Evolutionary conservation across 257 asterid species (phyloP).

Genomic region (Misopates orontium): DNA sequence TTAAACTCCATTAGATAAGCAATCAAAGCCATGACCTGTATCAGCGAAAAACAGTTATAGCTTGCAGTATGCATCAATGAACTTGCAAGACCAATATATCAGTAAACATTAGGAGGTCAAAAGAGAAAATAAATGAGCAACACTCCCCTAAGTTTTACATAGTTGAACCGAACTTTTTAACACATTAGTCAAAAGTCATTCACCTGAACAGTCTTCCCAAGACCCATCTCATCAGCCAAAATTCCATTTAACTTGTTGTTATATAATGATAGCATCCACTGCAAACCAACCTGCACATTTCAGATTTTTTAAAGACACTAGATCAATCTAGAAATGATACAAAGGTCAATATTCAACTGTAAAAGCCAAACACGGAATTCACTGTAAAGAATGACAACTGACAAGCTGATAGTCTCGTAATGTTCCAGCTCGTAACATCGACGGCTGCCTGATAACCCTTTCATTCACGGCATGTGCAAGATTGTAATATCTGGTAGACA

Average conservation of each 20-base stretch:
- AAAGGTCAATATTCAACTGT: constrained; percentile 17
- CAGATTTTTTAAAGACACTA: constrained; percentile 11
- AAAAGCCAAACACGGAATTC: constrained; percentile 18
- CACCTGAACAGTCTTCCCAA: constrained; percentile 99
- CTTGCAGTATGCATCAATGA: constrained; percentile 16
- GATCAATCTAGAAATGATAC: constrained; percentile 23
- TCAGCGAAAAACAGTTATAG: constrained; percentile 24
- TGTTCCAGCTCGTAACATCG: constrained; percentile 93
- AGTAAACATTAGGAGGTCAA: constrained; percentile 15
- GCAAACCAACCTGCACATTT: constrained; percentile 91
- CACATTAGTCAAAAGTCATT: constrained; percentile 25
- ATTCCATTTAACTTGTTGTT: constrained; percentile 96
- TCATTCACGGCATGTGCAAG: constrained; percentile 99
- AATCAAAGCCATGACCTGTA: constrained; percentile 94
- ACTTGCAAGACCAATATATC: constrained; percentile 15
- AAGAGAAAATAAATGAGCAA: constrained; percentile 2
- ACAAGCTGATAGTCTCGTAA: constrained; percentile 98
- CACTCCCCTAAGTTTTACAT: constrained; percentile 17
- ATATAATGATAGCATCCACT: constrained; percentile 99
- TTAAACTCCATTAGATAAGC: constrained; percentile 97
- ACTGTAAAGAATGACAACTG: constrained; percentile 37
- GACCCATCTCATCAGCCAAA: constrained; percentile 99
- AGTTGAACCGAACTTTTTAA: constrained; percentile 1
- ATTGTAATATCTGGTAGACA: constrained; percentile 70
- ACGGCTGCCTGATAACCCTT: constrained; percentile 91